Base-by-base conservation (phyloP, 2,329 filamentous ascomycete genomes). In the Neopestalotiopsis rosae region DNA sequence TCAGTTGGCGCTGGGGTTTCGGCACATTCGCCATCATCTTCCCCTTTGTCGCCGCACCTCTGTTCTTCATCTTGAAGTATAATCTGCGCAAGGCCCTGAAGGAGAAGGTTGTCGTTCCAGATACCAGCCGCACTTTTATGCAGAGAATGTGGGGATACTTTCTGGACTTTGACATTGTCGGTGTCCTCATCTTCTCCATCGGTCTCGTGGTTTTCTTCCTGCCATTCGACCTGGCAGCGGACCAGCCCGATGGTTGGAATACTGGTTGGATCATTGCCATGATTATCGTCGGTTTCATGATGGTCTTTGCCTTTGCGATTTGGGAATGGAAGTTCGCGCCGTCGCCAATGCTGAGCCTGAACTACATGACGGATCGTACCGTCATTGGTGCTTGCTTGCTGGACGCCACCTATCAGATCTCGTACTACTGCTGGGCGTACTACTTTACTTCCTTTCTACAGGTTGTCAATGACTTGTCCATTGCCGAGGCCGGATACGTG, bases 1-100 rank as follows among this genome's bases (percentile, higher is more conserved):
- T 82, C 38, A 86, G 82, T 68, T 91, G 88, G 87, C 84, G 88
- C 63, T 91, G 89, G 89, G 89, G 84, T 5, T 91, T 88, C 72
- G 89, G 89, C 49, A 84, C 84, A 69, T 91, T 89, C 79, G 83
- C 86, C 42, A 89, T 92, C 73, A 85, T 91, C 70, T 79, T 88
- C 5, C 89, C 89, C 1, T 78, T 87, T 32, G 85, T 89, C 63
- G 85, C 85, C 65, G 69, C 87, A 17, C 89, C 89, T 0, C 81
- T 91, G 42, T 84, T 86, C 57, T 73, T 83, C 32, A 78, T 89
- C 17, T 78, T 90, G 70, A 79, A 85, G 61, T 77, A 82, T 73
- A 86, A 89, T 73, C 84, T 87, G 68, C 80, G 80, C 45, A 88
- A 88, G 72, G 88, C 88, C 17, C 81, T 80, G 72, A 81, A 81